Evolutionary conservation across 2,329 filamentous ascomycete genomes (phyloP).

Genomic region (Fusarium beomiforme): DNA sequence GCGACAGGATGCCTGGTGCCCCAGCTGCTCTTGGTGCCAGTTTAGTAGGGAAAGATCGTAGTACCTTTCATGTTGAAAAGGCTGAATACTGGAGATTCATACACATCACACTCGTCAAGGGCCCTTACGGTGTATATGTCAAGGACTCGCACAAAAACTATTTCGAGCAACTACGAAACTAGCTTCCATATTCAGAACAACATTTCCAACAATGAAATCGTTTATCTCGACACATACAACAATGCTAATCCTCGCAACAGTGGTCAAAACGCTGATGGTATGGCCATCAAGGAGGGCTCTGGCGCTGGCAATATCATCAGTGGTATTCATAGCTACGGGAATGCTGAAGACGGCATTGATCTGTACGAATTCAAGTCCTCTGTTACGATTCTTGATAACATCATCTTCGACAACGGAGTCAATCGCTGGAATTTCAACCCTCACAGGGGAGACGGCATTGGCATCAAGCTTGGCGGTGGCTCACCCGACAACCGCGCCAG

Average conservation of each 20-base stretch:
- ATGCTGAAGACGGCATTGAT: conserved; percentile 56
- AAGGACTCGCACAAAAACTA: conserved; percentile 48
- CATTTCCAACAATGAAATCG: conserved; percentile 48
- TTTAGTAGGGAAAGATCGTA: conserved; percentile 52
- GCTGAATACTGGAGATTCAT: conserved; percentile 57
- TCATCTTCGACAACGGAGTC: conserved; percentile 56
- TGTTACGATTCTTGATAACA: conserved; percentile 52
- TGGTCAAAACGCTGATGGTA: conserved; percentile 59
- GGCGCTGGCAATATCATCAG: conserved; percentile 56
- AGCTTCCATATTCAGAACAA: conserved; percentile 49
- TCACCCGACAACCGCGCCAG: conserved; percentile 41
- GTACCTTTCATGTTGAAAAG: conserved; percentile 56
- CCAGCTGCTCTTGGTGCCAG: conserved; percentile 51
- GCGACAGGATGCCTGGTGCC: conserved; percentile 49
- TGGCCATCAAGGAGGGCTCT: conserved; percentile 57
- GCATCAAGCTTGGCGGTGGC: conserved; percentile 55
- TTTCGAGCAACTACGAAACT: conserved; percentile 50
- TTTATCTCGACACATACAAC: conserved; percentile 53
- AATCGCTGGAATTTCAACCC: conserved; percentile 55
- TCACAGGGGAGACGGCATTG: conserved; percentile 57
- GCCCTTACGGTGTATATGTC: conserved; percentile 49
- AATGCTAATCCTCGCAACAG: conserved; percentile 59
- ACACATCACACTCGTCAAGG: conserved; percentile 44
- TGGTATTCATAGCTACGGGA: conserved; percentile 57
- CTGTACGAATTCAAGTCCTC: conserved; percentile 49